phyloP scores from a whole-genome alignment of 1,284 basidiomycete species.

The Apiotrichum gamsii region DNA sequence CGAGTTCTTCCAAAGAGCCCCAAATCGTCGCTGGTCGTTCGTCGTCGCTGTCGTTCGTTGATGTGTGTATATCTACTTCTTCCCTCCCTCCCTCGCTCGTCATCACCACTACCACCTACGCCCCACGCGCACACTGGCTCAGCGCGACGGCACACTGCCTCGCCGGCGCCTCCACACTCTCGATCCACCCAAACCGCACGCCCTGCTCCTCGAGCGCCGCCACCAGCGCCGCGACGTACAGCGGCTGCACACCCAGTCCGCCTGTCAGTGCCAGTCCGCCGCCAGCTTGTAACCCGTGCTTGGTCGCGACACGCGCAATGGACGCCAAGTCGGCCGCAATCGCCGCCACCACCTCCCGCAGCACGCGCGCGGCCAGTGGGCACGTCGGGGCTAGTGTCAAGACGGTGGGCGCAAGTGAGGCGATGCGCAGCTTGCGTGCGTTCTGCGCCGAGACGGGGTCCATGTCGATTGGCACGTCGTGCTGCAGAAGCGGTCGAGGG shows the following conservation, averaged over 20 bases:
- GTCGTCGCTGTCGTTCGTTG: no score
- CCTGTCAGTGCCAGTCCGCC: constrained; percentile 60
- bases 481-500: constrained; percentile 5
- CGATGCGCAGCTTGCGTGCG: constrained; percentile 64
- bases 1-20: no score
- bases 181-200: background rate
- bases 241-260: constrained; percentile 20
- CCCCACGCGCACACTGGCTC: no score
- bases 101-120: no score
- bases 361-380: constrained; percentile 58
- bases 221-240: constrained; percentile 23
- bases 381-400: constrained; percentile 60
- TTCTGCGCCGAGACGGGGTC: constrained; percentile 12
- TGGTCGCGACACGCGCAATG: constrained; percentile 50
- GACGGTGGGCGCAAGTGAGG: constrained; percentile 63
- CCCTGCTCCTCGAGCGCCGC: background rate
- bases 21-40: no score
- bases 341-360: constrained; percentile 48
- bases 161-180: background rate
- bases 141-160: background rate
- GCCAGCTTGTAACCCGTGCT: constrained; percentile 1
- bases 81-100: no score
- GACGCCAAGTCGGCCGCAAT: constrained; percentile 60
- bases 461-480: constrained; percentile 10
- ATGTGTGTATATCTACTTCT: no score